A percentile compares a stretch with the other conserved stretches of the same genome.
Evolutionary conservation across 2,329 filamentous ascomycete genomes (phyloP).

Genomic region (Colletotrichum acutatum): DNA sequence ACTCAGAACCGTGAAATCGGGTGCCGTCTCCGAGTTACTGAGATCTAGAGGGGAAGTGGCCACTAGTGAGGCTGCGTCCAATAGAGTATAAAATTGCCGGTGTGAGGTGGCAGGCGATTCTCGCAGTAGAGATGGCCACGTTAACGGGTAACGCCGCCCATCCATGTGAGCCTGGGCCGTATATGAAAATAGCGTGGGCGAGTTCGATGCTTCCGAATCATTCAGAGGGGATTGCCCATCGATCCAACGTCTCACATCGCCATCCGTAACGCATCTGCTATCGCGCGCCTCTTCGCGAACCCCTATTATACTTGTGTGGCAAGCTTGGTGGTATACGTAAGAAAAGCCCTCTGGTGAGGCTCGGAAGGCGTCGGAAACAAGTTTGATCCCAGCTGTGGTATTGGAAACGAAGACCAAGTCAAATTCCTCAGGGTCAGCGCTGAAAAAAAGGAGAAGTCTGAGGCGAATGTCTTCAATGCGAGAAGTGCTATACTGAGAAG

Average conservation of each 20-base stretch:
- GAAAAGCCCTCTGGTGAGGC: conserved; percentile 76
- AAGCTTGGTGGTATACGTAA: conserved; percentile 85
- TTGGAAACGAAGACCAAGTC: conserved; percentile 94
- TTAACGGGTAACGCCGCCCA: conserved; percentile 47
- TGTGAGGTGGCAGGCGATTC: background rate
- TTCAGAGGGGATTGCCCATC: conserved; percentile 47
- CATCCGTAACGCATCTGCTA: conserved; percentile 75
- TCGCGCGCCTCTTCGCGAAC: conserved; percentile 75
- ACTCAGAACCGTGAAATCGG: conserved; percentile 89
- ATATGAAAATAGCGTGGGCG: conserved; percentile 47
- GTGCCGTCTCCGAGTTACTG: conserved; percentile 66
- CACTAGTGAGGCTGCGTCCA: conserved; percentile 80
- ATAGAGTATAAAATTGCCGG: conserved; percentile 14
- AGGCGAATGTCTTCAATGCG: conserved; percentile 82
- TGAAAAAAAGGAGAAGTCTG: conserved; percentile 79
- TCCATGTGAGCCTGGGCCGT: conserved; percentile 36
- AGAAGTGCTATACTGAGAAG: conserved; percentile 80
- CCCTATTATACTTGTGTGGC: conserved; percentile 89
- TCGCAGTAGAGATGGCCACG: conserved; percentile 68
- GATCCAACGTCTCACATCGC: conserved; percentile 74
- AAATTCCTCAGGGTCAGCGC: conserved; percentile 82
- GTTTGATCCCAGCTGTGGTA: conserved; percentile 89
- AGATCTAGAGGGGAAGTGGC: conserved; percentile 83
- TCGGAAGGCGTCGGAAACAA: conserved; percentile 83
- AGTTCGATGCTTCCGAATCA: conserved; percentile 37